These are phyloP conservation scores for Bipolaris bicolor DNA, from an alignment of 2,329 filamentous ascomycete genomes.

Conservation along the genomic window DNA sequence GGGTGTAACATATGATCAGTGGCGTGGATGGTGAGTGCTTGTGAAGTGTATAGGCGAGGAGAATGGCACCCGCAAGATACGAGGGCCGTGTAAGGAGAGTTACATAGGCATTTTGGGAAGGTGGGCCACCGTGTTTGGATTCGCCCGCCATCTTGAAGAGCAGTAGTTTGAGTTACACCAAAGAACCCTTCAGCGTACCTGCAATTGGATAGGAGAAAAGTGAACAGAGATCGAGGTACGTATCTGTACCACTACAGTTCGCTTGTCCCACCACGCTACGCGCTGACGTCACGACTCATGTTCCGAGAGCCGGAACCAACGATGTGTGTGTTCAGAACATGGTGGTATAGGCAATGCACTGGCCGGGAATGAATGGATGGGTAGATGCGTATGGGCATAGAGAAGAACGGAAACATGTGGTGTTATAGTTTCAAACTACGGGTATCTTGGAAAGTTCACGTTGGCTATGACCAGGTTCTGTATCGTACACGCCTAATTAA, in stretches of 20 bases:
- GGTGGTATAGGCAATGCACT: neutral
- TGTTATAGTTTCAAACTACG: slow-evolving; percentile 21
- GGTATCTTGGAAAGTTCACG: slow-evolving; percentile 24
- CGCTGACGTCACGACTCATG: slow-evolving; percentile 33
- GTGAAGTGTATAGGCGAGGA: slow-evolving; percentile 58
- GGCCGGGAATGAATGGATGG: neutral
- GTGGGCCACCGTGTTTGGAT: neutral
- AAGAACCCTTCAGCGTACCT: neutral
- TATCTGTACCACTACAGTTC: neutral
- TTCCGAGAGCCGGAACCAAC: slow-evolving; percentile 15
- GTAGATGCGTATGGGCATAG: neutral
- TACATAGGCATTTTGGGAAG: slow-evolving; percentile 50
- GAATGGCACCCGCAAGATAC: slow-evolving; percentile 59
- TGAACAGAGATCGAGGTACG: neutral
- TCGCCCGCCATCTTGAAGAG: slow-evolving; percentile 17
- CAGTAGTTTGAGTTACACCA: neutral
- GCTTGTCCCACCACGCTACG: slow-evolving; percentile 1
- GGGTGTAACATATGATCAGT: slow-evolving; percentile 58
- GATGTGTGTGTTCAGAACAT: slow-evolving; percentile 3
- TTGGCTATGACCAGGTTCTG: neutral
- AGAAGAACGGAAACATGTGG: neutral
- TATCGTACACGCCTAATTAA: slow-evolving; percentile 17
- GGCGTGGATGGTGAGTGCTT: slow-evolving; percentile 56
- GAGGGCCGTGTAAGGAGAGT: slow-evolving; percentile 60
- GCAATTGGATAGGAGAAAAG: neutral